These are phyloP conservation scores for Trichoderma reesei DNA, from an alignment of 495 filamentous ascomycete species.

Conservation along the genomic window DNA sequence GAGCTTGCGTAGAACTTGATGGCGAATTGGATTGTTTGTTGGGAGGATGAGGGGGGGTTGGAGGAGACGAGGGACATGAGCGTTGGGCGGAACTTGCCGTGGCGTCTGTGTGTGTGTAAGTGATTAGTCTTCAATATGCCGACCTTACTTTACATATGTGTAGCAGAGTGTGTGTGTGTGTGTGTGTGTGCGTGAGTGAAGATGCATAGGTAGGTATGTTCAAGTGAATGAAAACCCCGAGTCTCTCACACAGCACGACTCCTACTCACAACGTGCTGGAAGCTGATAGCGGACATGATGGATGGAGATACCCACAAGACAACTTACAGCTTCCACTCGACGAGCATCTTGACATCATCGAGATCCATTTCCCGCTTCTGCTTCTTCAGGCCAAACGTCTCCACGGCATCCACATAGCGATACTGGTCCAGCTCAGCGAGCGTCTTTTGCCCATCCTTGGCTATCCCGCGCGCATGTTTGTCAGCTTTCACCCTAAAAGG, in stretches of 20 bases:
- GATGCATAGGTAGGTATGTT: neutral
- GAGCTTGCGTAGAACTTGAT: neutral
- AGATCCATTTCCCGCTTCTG: constrained; percentile 24
- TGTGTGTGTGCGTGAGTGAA: neutral
- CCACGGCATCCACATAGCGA: constrained; percentile 35
- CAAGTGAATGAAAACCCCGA: neutral
- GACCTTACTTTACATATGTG: too few relatives aligned
- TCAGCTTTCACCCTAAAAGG: too few relatives aligned
- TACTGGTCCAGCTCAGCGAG: constrained; percentile 39
- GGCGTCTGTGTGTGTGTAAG: constrained; percentile 28
- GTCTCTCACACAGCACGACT: too few relatives aligned
- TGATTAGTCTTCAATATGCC: too few relatives aligned
- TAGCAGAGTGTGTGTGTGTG: constrained; percentile 12
- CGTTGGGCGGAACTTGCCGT: constrained; percentile 60
- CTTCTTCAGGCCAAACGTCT: constrained; percentile 24
- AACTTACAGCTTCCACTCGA: constrained; percentile 71
- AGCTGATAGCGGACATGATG: too few relatives aligned
- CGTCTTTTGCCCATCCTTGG: constrained; percentile 32
- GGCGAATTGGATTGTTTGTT: constrained; percentile 3
- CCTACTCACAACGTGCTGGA: too few relatives aligned
- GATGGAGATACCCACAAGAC: neutral
- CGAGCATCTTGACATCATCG: constrained; percentile 41
- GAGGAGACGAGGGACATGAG: constrained; percentile 31
- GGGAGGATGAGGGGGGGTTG: neutral
- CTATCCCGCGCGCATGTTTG: constrained; percentile 14